Conservation (phyloP, 2,329 filamentous ascomycete genomes). For the Aspergillus pseudotamarii region DNA sequence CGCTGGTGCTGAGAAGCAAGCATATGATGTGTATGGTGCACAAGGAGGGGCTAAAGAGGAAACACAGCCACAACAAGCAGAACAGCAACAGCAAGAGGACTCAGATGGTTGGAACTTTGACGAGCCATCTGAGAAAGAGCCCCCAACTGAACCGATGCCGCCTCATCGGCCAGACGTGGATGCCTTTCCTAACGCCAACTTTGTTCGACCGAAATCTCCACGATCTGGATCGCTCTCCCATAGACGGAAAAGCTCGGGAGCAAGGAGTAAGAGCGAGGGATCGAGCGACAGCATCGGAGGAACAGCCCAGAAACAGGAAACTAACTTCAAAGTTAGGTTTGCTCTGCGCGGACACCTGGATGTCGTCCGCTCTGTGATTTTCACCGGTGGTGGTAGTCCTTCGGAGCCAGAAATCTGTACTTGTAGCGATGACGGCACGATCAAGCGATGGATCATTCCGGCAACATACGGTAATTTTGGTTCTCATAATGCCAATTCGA, state of each 20-base stretch:
- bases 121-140: slow-evolving; percentile 63
- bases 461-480: slow-evolving; percentile 69
- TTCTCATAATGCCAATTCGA: slow-evolving; percentile 55
- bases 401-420: slow-evolving; percentile 97
- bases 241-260: slow-evolving; percentile 78
- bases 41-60: slow-evolving; percentile 52
- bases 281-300: slow-evolving; percentile 64
- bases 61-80: slow-evolving; percentile 47
- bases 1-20: slow-evolving; percentile 60
- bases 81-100: slow-evolving; percentile 54
- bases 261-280: slow-evolving; percentile 63
- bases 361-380: slow-evolving; percentile 91
- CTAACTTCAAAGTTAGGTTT: slow-evolving; percentile 89
- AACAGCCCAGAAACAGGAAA: slow-evolving; percentile 61
- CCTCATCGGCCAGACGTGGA: slow-evolving; percentile 79
- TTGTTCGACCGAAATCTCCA: slow-evolving; percentile 77
- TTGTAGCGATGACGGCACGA: slow-evolving; percentile 88
- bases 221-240: slow-evolving; percentile 67
- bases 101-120: slow-evolving; percentile 92
- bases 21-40: slow-evolving; percentile 61
- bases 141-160: slow-evolving; percentile 49
- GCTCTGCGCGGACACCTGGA: slow-evolving; percentile 90
- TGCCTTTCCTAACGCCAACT: slow-evolving; percentile 77
- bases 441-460: slow-evolving; percentile 96
- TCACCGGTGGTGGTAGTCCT: slow-evolving; percentile 92